These are phyloP conservation scores for Diplodia seriata DNA, from an alignment of 2,329 filamentous ascomycete species.

Conservation along the genomic window DNA sequence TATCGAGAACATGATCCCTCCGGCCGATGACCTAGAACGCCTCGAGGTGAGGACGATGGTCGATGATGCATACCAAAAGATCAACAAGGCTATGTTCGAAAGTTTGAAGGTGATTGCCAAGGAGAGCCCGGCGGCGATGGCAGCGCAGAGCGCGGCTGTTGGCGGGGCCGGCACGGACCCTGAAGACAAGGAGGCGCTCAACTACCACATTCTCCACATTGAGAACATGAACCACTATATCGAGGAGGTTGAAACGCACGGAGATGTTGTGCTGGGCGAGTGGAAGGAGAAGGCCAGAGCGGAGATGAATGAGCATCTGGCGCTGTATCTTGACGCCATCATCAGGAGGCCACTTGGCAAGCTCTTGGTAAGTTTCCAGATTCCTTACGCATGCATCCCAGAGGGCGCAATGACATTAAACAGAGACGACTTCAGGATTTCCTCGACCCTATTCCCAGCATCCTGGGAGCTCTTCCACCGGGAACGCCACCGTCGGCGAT, in stretches of 20 bases:
- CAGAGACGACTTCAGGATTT: slow-evolving; percentile 65
- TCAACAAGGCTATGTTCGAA: slow-evolving; percentile 96
- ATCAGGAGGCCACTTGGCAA: slow-evolving; percentile 90
- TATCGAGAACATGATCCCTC: slow-evolving; percentile 80
- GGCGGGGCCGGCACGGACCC: slow-evolving; percentile 56
- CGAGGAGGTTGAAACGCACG: slow-evolving; percentile 81
- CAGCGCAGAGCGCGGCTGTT: slow-evolving; percentile 58
- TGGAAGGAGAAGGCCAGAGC: slow-evolving; percentile 80
- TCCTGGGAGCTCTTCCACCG: slow-evolving; percentile 61
- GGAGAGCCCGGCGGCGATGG: slow-evolving; percentile 62
- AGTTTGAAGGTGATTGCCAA: slow-evolving; percentile 93
- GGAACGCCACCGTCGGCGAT: slow-evolving; percentile 63
- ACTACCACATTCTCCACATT: slow-evolving; percentile 95
- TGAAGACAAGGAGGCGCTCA: slow-evolving; percentile 95
- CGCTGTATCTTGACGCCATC: slow-evolving; percentile 83
- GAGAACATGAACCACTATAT: slow-evolving; percentile 99
- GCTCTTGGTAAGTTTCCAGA: slow-evolving; percentile 63
- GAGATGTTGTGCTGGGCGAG: slow-evolving; percentile 77
- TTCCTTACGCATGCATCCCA: not conserved
- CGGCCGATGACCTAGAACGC: slow-evolving; percentile 52
- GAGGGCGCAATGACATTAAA: slow-evolving; percentile 33
- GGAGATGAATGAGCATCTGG: slow-evolving; percentile 87
- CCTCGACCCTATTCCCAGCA: slow-evolving; percentile 82
- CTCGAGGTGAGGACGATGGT: slow-evolving; percentile 76
- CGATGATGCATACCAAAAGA: slow-evolving; percentile 84